Percentiles rank a stretch among this genome's conserved stretches.
phyloP scores from a whole-genome alignment of 345 rosid genomes.

The Dovyalis caffra region DNA sequence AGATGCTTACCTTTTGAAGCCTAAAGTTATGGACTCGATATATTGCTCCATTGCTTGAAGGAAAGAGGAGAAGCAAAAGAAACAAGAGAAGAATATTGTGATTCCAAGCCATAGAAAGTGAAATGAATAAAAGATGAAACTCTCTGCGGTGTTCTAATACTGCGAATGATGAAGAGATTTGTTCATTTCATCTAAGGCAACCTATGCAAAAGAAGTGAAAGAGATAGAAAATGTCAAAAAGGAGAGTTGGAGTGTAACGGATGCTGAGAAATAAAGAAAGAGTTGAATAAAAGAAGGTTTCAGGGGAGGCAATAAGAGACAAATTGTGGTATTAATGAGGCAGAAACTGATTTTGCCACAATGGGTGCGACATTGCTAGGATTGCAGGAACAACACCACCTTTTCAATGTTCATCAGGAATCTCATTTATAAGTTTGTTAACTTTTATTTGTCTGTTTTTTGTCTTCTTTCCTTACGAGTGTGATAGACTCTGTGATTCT shows the following conservation, averaged over 20 bases:
- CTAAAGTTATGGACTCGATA: constrained; percentile 3
- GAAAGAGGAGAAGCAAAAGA: constrained; percentile 10
- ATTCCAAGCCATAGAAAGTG: constrained; percentile 3
- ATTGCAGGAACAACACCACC: neutral
- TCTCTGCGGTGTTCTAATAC: neutral
- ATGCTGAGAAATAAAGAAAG: constrained; percentile 9
- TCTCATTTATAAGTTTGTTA: neutral
- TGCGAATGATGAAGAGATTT: neutral
- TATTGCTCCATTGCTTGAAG: constrained; percentile 6
- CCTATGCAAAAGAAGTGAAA: neutral
- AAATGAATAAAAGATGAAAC: neutral
- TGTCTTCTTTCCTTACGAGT: too few relatives aligned
- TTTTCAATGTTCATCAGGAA: neutral
- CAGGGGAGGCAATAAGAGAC: constrained; percentile 5
- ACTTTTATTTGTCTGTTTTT: too few relatives aligned
- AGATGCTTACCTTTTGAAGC: neutral
- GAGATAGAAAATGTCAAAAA: neutral
- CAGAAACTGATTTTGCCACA: constrained; percentile 21
- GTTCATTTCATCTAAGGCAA: neutral
- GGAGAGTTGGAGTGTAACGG: constrained; percentile 19
- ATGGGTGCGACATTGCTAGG: neutral
- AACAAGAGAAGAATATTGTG: constrained; percentile 16
- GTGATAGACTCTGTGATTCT: too few relatives aligned
- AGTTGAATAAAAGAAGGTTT: constrained; percentile 7
- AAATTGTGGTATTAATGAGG: constrained; percentile 16